These are phyloP conservation scores for Perkinsus chesapeaki DNA, from an alignment of 169 alveolate species.

Conservation along the genomic window DNA sequence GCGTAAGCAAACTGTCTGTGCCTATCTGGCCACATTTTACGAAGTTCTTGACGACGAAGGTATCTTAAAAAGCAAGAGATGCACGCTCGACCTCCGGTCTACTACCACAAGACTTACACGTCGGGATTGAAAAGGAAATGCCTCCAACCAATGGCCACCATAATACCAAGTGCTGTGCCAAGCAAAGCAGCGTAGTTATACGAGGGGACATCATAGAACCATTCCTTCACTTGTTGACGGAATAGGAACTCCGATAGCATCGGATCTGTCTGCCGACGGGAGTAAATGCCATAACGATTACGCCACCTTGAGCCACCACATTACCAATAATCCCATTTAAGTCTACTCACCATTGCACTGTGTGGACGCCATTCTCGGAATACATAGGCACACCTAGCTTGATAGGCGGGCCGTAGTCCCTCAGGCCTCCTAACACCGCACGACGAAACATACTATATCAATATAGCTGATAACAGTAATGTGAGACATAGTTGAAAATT, in stretches of 20 bases:
- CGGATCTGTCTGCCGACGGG: conserved; percentile 1
- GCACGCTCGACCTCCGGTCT: neutral
- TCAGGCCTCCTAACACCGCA: neutral
- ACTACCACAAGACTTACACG: neutral
- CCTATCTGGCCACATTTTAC: neutral
- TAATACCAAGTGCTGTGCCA: neutral
- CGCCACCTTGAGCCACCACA: neutral
- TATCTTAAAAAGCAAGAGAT: neutral
- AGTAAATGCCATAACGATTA: neutral
- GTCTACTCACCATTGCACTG: neutral
- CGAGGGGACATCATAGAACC: neutral
- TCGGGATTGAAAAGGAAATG: neutral
- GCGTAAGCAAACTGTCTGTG: neutral
- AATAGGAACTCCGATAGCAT: neutral
- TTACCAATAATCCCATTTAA: neutral
- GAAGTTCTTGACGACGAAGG: neutral
- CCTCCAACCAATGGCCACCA: neutral
- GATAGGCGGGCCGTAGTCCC: neutral
- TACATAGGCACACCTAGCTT: neutral
- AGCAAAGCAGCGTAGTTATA: neutral
- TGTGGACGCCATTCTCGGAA: neutral
- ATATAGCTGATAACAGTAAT: neutral
- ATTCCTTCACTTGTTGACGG: neutral
- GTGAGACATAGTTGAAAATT: too few species aligned
- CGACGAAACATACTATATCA: neutral